phyloP scores from a whole-genome alignment of 2,329 filamentous ascomycete species.

The Cladosporium sp. region DNA sequence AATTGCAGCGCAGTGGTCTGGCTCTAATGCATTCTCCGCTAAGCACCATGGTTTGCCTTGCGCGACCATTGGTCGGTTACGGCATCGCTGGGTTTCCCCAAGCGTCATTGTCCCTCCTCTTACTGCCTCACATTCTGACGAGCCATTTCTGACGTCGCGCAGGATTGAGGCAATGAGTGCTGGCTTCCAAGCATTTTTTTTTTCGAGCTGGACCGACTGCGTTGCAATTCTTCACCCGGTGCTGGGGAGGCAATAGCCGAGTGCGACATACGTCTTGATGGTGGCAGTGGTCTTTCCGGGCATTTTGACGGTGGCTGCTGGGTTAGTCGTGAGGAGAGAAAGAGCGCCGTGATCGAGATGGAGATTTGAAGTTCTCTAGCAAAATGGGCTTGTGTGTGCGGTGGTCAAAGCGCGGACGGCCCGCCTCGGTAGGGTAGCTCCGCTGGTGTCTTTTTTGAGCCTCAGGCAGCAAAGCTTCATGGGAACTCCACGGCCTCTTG shows the following conservation, averaged over 20 bases:
- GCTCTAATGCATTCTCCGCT: slow-evolving; percentile 39
- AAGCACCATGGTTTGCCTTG: slow-evolving; percentile 18
- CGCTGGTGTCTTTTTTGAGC: background rate
- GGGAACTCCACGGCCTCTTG: too few relatives aligned
- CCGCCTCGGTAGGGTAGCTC: background rate
- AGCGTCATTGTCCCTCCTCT: slow-evolving; percentile 8
- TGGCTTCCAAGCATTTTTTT: slow-evolving; percentile 33
- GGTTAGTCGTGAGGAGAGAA: slow-evolving; percentile 36
- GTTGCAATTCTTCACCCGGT: slow-evolving; percentile 50
- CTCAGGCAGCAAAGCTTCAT: background rate
- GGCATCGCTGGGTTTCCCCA: slow-evolving; percentile 8
- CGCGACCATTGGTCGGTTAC: slow-evolving; percentile 5
- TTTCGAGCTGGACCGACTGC: slow-evolving; percentile 84
- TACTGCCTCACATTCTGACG: slow-evolving; percentile 29
- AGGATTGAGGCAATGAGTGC: slow-evolving; percentile 28
- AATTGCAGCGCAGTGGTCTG: slow-evolving; percentile 90
- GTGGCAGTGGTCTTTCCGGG: slow-evolving; percentile 49
- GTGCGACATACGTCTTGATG: slow-evolving; percentile 52
- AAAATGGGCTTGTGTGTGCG: slow-evolving; percentile 8
- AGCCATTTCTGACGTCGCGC: slow-evolving; percentile 30
- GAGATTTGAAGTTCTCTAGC: slow-evolving; percentile 13
- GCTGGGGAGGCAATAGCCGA: slow-evolving; percentile 8
- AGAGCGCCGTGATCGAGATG: slow-evolving; percentile 17
- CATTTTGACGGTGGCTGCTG: slow-evolving; percentile 25
- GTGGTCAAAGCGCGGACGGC: slow-evolving; percentile 3